Evolutionary conservation across 306 rosid species (phyloP), one percentile per base, ranked within the genome.

Genomic region (Vicia sativa): DNA sequence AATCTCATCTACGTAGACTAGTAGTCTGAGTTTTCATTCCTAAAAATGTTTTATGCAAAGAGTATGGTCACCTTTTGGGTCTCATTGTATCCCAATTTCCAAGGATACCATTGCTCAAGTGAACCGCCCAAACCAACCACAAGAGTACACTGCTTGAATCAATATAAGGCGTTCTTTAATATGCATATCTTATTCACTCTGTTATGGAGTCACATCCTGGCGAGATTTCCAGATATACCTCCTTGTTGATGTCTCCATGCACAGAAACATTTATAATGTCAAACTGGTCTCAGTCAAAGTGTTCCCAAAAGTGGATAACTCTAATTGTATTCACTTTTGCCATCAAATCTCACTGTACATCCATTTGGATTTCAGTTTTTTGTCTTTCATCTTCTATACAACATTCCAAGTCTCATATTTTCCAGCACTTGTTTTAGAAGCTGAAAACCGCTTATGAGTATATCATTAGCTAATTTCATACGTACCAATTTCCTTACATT

Each of bases 21-120:
- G 53, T 14, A 46, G 53, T 46, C 19, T 46, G 53, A 46, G 53
- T 46, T 46, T 46, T 46, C 53, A 46, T 46, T 46, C 21, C 53
- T 31, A 14, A 14, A 18, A 46, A 46, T 14, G 21, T 14, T 46
- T 46, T 14, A 46, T 46, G 7, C 37, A 31, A 1, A 0, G 11
- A 14, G 21, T 46, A 14, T 14, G 21, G 53, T 6, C 21, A 14
- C 53, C 21, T 46, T n/a, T n/a, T 46, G 21, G 10, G 10, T 46
- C 21, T 46, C 21, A 19, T n/a, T 46, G 21, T 46, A 46, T 13
- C 19, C 19, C 21, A 46, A 46, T 8, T n/a, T 7, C 19, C 53
- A 46, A 46, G 53, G 53, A 46, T 46, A 46, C 23, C 23, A 42
- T 42, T 11, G n/a, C 46, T 42, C 46, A 42, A 42, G 15, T 4